phyloP scores from a whole-genome alignment of 495 filamentous ascomycete genomes.

The Talaromyces adpressus region DNA sequence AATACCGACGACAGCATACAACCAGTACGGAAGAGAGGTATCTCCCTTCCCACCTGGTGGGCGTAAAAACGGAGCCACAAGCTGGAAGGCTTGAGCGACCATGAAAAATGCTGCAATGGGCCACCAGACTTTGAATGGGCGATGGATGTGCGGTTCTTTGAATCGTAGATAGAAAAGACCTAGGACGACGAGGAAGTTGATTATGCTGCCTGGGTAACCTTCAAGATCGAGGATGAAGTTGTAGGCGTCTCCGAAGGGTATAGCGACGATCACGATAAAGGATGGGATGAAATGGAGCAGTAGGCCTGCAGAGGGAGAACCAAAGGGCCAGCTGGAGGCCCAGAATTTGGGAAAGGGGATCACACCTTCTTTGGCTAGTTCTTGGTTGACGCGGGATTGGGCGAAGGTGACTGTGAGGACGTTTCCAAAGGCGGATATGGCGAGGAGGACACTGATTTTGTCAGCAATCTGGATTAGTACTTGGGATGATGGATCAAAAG shows the following conservation, averaged over 20 bases:
- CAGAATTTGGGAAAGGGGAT: conserved; percentile 56
- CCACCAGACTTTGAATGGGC: conserved; percentile 58
- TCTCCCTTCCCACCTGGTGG: conserved; percentile 26
- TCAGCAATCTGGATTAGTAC: too few species aligned
- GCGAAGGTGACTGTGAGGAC: conserved; percentile 65
- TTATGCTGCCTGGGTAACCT: conserved; percentile 56
- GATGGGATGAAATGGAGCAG: conserved; percentile 59
- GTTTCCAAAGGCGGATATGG: conserved; percentile 58
- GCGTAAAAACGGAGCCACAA: conserved; percentile 32
- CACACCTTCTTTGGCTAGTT: conserved; percentile 57
- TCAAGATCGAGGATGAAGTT: conserved; percentile 64
- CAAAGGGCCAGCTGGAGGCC: conserved; percentile 56
- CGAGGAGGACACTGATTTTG: conserved; percentile 37
- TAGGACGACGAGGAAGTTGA: conserved; percentile 46
- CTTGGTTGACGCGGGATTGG: conserved; percentile 57
- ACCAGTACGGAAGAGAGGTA: conserved; percentile 31
- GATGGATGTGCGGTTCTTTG: conserved; percentile 44
- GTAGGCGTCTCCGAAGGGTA: conserved; percentile 55
- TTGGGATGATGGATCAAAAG: background rate
- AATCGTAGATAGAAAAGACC: conserved; percentile 56
- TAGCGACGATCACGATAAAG: conserved; percentile 51
- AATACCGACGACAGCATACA: conserved; percentile 28
- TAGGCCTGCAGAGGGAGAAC: conserved; percentile 54
- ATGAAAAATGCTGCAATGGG: conserved; percentile 29
- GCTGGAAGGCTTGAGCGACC: conserved; percentile 25